Percentiles rank a stretch among this genome's conserved stretches.
phyloP scores from a whole-genome alignment of 225 moss, liverwort and hornwort species.

The Bryum argenteum region DNA sequence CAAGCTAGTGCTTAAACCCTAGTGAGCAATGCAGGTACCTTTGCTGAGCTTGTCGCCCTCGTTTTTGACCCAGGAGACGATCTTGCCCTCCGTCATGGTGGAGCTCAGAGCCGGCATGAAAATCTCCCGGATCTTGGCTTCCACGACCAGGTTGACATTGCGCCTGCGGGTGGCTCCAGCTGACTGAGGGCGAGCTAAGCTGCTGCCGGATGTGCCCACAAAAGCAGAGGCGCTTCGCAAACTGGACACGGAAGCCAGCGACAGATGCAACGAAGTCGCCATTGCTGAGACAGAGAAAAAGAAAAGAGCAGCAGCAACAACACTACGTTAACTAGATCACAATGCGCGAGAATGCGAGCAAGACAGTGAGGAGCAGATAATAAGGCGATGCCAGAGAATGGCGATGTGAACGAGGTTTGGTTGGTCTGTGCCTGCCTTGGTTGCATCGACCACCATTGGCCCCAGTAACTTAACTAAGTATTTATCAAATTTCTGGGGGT shows the following conservation, averaged over 20 bases:
- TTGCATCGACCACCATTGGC: slow-evolving; percentile 1
- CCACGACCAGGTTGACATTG: slow-evolving; percentile 42
- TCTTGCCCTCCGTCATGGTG: slow-evolving; percentile 99
- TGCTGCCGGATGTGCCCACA: not conserved
- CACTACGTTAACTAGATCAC: not conserved
- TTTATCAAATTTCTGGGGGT: not conserved
- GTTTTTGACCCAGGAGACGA: slow-evolving; percentile 96
- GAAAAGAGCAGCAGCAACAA: not conserved
- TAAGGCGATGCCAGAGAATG: not conserved
- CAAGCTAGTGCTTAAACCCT: slow-evolving; percentile 10
- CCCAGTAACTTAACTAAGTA: not conserved
- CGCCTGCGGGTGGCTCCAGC: not conserved
- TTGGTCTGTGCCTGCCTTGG: not conserved
- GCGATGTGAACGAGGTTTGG: slow-evolving; percentile 14
- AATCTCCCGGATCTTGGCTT: slow-evolving; percentile 98
- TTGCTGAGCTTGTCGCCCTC: slow-evolving; percentile 97
- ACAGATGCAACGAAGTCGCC: slow-evolving; percentile 50
- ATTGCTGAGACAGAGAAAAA: slow-evolving; percentile 12
- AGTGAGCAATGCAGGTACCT: slow-evolving; percentile 38
- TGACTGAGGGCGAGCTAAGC: slow-evolving; percentile 15
- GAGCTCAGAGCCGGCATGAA: slow-evolving; percentile 99
- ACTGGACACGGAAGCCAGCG: slow-evolving; percentile 25
- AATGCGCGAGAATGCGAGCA: not conserved
- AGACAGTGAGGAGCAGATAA: not conserved
- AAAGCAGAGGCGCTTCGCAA: slow-evolving; percentile 31